Percentiles rank a stretch among this genome's conserved stretches.
phyloP scores from a whole-genome alignment of 345 rosid species.

The Brassica incana region DNA sequence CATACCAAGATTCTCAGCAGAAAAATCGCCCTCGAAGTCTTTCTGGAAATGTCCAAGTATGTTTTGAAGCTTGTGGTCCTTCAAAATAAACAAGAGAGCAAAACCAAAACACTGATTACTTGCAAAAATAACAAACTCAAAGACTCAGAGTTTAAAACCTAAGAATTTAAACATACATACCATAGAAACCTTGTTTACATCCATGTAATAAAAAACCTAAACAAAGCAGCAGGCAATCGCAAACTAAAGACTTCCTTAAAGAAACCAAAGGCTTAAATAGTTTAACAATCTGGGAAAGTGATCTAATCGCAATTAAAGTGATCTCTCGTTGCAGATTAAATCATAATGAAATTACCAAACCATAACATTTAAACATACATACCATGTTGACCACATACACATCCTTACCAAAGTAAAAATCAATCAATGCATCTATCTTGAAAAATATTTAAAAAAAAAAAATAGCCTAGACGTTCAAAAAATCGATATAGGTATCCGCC shows the following conservation, averaged over 20 bases:
- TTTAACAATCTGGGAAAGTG: background rate
- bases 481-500: no score
- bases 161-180: no score
- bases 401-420: background rate
- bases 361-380: background rate
- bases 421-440: no score
- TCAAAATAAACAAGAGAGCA: background rate
- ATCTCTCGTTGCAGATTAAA: background rate
- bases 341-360: background rate
- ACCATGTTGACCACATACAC: background rate
- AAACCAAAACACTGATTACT: background rate
- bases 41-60: conserved; percentile 1
- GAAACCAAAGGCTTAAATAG: background rate
- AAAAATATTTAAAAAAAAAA: no score
- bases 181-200: no score
- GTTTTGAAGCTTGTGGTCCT: background rate
- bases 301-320: background rate
- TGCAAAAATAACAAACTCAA: background rate
- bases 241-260: background rate
- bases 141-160: background rate
- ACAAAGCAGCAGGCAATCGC: background rate
- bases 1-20: background rate
- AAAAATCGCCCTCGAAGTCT: background rate
- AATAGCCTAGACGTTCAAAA: no score
- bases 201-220: background rate